Conservation (phyloP, 371 early-diverging fungal species). For the Cokeromyces recurvatus region DNA sequence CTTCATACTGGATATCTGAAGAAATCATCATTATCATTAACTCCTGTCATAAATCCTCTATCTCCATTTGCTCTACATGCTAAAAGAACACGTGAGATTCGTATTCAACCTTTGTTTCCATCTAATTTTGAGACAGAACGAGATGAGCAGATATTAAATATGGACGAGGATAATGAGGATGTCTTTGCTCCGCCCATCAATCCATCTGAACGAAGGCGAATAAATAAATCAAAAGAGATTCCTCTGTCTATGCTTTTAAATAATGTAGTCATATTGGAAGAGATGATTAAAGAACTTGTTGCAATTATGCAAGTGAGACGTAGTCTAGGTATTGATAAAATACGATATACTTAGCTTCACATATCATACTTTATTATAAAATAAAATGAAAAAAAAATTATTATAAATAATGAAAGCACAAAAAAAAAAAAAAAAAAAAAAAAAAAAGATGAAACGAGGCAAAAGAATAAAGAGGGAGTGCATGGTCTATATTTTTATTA, state of each 20-base stretch:
- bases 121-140: conserved; percentile 52
- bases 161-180: conserved; percentile 47
- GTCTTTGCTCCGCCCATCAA: conserved; percentile 39
- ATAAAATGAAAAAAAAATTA: too few relatives aligned
- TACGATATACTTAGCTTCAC: conserved; percentile 6
- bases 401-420: too few relatives aligned
- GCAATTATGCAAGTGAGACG: conserved; percentile 79
- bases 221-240: conserved; percentile 51
- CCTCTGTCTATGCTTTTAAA: conserved; percentile 67
- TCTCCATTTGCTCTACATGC: conserved; percentile 41
- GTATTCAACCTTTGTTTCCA: conserved; percentile 58
- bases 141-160: conserved; percentile 48
- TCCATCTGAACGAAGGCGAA: conserved; percentile 26
- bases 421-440: too few relatives aligned
- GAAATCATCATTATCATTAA: too few relatives aligned
- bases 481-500: too few relatives aligned
- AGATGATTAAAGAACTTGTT: conserved; percentile 85
- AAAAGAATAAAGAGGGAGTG: too few relatives aligned
- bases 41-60: too few relatives aligned
- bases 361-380: too few relatives aligned
- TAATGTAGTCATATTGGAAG: conserved; percentile 90
- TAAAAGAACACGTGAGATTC: conserved; percentile 34
- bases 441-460: background rate
- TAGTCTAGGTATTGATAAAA: conserved; percentile 69
- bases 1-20: too few relatives aligned